These are phyloP conservation scores for Lindgomyces ingoldianus DNA, from an alignment of 495 filamentous ascomycete genomes.

Conservation along the genomic window DNA sequence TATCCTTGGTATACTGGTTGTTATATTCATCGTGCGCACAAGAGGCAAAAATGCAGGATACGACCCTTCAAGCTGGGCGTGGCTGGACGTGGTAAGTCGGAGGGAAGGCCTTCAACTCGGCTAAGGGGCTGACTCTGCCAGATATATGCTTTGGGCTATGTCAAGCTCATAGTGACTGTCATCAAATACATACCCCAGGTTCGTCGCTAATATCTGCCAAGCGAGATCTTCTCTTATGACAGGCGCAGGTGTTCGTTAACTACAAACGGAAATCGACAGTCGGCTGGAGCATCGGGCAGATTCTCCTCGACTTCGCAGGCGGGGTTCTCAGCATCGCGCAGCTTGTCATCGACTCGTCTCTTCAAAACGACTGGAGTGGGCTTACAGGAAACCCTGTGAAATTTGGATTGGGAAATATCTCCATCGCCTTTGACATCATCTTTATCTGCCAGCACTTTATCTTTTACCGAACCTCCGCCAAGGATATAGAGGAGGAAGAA, in stretches of 20 bases:
- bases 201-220: too few relatives aligned
- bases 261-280: slow-evolving; percentile 76
- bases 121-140: slow-evolving; percentile 37
- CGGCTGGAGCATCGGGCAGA: slow-evolving; percentile 85
- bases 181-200: slow-evolving; percentile 88
- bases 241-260: too few relatives aligned
- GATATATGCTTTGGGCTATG: slow-evolving; percentile 79
- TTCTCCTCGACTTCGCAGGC: slow-evolving; percentile 80
- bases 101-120: not conserved
- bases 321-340: slow-evolving; percentile 82
- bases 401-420: slow-evolving; percentile 77
- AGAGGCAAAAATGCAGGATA: slow-evolving; percentile 56
- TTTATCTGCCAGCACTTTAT: slow-evolving; percentile 89
- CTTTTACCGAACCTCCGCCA: slow-evolving; percentile 24
- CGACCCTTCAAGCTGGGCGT: slow-evolving; percentile 62
- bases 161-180: slow-evolving; percentile 85
- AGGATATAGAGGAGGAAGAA: slow-evolving; percentile 24
- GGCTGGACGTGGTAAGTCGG: slow-evolving; percentile 77
- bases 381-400: slow-evolving; percentile 91
- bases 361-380: slow-evolving; percentile 85
- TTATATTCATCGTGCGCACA: slow-evolving; percentile 56
- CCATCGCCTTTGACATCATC: slow-evolving; percentile 79
- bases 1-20: slow-evolving; percentile 57
- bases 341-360: slow-evolving; percentile 76
- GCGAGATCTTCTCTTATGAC: too few relatives aligned